Evolutionary conservation across 805 yeast species (phyloP).

Genomic region (Yarrowia osloensis): DNA sequence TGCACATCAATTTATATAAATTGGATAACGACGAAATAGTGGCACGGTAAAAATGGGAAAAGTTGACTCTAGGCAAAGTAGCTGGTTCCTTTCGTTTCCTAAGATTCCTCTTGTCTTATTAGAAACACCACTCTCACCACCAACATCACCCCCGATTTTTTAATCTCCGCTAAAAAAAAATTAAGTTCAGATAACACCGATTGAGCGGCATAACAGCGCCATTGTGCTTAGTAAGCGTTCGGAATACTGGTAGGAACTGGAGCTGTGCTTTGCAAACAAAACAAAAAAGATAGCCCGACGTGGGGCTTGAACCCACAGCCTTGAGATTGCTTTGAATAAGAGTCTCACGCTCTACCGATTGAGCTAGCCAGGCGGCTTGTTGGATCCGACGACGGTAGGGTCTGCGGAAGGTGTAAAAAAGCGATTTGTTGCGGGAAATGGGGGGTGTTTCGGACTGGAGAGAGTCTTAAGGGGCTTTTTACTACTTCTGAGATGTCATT

Average conservation of each 20-base stretch:
- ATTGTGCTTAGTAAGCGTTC: neutral
- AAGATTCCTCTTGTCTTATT: no score
- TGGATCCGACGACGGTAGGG: neutral
- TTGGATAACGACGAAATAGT: no score
- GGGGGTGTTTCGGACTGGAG: neutral
- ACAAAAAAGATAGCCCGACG: neutral
- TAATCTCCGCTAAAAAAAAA: no score
- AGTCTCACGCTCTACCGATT: conserved; percentile 17
- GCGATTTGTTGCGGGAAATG: neutral
- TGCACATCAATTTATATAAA: no score
- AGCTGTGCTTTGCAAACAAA: neutral
- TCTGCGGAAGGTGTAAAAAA: neutral
- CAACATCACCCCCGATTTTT: no score
- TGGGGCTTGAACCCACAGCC: conserved; percentile 19
- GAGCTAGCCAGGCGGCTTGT: conserved; percentile 4
- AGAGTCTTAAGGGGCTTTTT: no score
- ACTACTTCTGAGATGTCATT: no score
- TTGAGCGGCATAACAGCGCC: neutral
- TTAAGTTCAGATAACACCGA: neutral
- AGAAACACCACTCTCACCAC: no score
- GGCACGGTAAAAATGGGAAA: no score
- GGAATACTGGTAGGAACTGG: neutral
- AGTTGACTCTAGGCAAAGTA: no score
- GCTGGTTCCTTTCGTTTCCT: no score
- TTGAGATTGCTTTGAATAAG: conserved; percentile 5